Evolutionary conservation across 2,329 filamentous ascomycete genomes (phyloP).

Genomic region (Neonectria ditissima): DNA sequence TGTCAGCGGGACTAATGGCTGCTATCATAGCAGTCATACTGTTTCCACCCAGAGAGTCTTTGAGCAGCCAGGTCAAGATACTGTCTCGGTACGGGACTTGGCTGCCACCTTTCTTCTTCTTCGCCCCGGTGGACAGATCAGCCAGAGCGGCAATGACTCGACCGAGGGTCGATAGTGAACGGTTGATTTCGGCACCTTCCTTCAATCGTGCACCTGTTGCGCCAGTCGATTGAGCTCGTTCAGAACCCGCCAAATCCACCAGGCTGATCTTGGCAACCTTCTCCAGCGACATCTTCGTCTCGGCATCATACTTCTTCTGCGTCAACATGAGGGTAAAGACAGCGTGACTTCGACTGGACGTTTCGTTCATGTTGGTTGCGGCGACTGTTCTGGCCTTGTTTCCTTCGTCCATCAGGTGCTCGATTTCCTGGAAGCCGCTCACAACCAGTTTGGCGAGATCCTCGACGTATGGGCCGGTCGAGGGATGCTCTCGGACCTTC

Average conservation of each 20-base stretch:
- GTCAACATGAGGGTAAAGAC: slow-evolving; percentile 97
- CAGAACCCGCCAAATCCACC: slow-evolving; percentile 97
- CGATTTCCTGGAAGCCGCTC: slow-evolving; percentile 92
- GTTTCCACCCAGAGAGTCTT: slow-evolving; percentile 97
- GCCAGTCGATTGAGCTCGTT: slow-evolving; percentile 95
- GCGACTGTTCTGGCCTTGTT: slow-evolving; percentile 99
- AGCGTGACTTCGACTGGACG: slow-evolving; percentile 96
- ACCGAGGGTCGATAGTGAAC: slow-evolving; percentile 93
- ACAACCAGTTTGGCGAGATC: slow-evolving; percentile 96
- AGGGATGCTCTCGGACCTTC: slow-evolving; percentile 97
- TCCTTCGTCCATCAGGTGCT: slow-evolving; percentile 98
- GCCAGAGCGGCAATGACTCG: slow-evolving; percentile 97
- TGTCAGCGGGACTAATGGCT: slow-evolving; percentile 96
- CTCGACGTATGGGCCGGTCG: slow-evolving; percentile 97
- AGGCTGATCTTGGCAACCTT: slow-evolving; percentile 98
- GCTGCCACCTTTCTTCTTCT: slow-evolving; percentile 75
- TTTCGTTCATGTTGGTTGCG: slow-evolving; percentile 99
- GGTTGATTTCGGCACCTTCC: slow-evolving; percentile 98
- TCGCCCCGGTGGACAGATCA: slow-evolving; percentile 87
- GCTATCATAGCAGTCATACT: slow-evolving; percentile 99
- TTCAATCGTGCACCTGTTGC: slow-evolving; percentile 95
- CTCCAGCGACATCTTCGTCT: slow-evolving; percentile 97
- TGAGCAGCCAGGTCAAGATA: slow-evolving; percentile 94
- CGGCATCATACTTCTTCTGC: slow-evolving; percentile 89
- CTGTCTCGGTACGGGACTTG: slow-evolving; percentile 98